phyloP scores from a whole-genome alignment of 1,284 basidiomycete species.

The Leccinum ponderosum region DNA sequence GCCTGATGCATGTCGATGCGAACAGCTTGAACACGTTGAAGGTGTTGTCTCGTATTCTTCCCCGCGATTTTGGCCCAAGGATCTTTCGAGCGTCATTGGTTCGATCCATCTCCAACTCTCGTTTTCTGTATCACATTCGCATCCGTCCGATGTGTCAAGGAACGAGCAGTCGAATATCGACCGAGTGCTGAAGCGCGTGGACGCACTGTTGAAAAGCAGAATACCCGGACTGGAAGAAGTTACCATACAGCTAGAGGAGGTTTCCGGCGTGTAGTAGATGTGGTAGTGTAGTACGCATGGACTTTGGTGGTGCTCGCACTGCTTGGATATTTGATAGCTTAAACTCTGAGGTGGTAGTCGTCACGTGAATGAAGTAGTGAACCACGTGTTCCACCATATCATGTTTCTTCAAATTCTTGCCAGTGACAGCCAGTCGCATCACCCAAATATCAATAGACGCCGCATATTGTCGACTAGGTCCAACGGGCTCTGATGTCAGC shows the following conservation, averaged over 20 bases:
- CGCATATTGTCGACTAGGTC: background rate
- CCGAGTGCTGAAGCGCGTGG: slow-evolving; percentile 73
- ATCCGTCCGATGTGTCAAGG: slow-evolving; percentile 57
- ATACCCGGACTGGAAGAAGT: slow-evolving; percentile 85
- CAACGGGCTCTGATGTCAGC: slow-evolving; percentile 12
- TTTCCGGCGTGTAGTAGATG: slow-evolving; percentile 13
- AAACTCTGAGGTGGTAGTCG: background rate
- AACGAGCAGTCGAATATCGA: slow-evolving; percentile 59
- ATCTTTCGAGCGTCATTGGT: slow-evolving; percentile 82
- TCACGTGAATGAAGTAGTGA: background rate
- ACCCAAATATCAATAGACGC: background rate
- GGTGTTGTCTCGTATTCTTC: slow-evolving; percentile 81
- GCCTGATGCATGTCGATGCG: slow-evolving; percentile 28
- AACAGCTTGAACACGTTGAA: slow-evolving; percentile 62
- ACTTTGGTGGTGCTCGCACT: slow-evolving; percentile 11
- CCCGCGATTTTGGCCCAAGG: slow-evolving; percentile 96
- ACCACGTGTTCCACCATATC: background rate
- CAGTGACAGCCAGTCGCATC: background rate
- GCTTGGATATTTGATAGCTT: slow-evolving; percentile 20
- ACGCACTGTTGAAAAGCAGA: slow-evolving; percentile 63
- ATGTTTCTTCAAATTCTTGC: background rate
- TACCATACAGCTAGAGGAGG: slow-evolving; percentile 79
- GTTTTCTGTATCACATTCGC: slow-evolving; percentile 35
- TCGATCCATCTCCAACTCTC: slow-evolving; percentile 87
- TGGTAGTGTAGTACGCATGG: slow-evolving; percentile 2